Conservation (phyloP, 345 rosid genomes). For the Draba incana region DNA sequence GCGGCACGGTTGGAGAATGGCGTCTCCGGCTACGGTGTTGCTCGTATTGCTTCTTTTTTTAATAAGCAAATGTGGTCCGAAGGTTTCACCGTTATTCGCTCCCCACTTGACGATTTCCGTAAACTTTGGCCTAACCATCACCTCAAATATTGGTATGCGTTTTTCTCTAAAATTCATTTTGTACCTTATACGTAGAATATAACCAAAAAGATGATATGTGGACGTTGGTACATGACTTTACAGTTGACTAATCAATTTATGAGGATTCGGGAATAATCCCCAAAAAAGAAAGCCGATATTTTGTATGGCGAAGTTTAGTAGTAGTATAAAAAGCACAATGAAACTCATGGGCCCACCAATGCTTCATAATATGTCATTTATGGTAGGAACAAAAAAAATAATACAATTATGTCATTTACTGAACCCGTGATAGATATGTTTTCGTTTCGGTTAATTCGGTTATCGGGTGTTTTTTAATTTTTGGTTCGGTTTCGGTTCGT, state of each 20-base stretch:
- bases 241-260: conserved; percentile 14
- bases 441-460: no score
- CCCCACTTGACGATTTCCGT: conserved; percentile 72
- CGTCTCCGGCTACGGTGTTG: conserved; percentile 77
- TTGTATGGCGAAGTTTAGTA: conserved; percentile 39
- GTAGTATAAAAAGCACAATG: conserved; percentile 51
- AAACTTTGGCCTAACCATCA: conserved; percentile 82
- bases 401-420: no score
- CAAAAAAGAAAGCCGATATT: conserved; percentile 30
- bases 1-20: conserved; percentile 73
- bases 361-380: neutral
- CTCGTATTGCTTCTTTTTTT: conserved; percentile 77
- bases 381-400: neutral
- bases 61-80: conserved; percentile 96
- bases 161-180: neutral
- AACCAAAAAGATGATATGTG: conserved; percentile 16
- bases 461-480: no score
- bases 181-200: neutral
- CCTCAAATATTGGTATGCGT: conserved; percentile 63
- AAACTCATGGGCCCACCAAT: conserved; percentile 53
- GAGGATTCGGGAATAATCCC: conserved; percentile 19
- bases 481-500: no score
- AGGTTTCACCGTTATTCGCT: conserved; percentile 84
- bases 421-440: no score
- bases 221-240: conserved; percentile 27